Evolutionary conservation across 768 basidiomycete genomes (phyloP), one percentile per base, ranked within the genome.

Genomic region (Termitomyces sp.): DNA sequence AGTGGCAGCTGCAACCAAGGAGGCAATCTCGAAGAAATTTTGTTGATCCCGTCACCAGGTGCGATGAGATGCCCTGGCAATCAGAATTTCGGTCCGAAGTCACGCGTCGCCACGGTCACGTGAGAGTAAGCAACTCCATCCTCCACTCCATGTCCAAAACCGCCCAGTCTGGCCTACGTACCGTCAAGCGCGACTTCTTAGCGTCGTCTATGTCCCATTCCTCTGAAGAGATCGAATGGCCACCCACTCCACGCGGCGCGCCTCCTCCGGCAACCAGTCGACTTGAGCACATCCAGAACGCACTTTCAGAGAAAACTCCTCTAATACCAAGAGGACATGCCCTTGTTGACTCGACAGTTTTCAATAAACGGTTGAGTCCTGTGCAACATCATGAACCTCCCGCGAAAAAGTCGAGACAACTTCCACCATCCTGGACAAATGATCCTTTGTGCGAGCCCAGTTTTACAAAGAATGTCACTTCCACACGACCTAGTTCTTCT

Each of bases 111-210:
- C 21, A 22, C 46, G 32, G 24, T 10, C 45, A 64, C 26, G 62
- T 65, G 61, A 45, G 38, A 26, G 64, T 65, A 60, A 45, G 30
- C 49, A 19, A 11, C 28, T 6, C 15, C 22, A 10, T 8, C 4
- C 54, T 5, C 30, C 15, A 37, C 15, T 17, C 54, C 11, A 70
- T 69, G 60, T 59, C 69, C 26, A 75, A 72, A 54, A 55, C 72
- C 14, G 68, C 76, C 15, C 73, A 73, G 60, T 90, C 88, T 0
- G 88, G 88, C 1, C 76, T 90, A 22, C 71, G 79, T 35, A 75
- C 77, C 1, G 58, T 89, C 44, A 75, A 76, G 59, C 79, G 89
- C 55, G 82, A 90, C 66, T 90, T 81, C 65, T 87, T 85, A 0
- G 45, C 70, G 58, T 66, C 65, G 0, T 65, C 70, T 3, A 37